These are phyloP conservation scores for Thielaviopsis populi DNA, from an alignment of 2,329 filamentous ascomycete genomes.

Conservation along the genomic window DNA sequence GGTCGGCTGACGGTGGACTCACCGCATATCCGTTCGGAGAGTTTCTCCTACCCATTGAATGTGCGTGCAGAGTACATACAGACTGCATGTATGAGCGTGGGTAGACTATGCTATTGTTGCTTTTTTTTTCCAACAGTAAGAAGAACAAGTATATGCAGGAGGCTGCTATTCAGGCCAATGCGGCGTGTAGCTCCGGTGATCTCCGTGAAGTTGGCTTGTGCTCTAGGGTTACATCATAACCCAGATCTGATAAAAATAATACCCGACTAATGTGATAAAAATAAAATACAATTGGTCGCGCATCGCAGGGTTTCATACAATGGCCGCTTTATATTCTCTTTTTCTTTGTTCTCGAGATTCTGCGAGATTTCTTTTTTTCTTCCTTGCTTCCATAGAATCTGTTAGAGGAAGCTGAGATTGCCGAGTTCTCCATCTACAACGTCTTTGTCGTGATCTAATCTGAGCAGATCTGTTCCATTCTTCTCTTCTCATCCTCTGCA, in stretches of 20 bases:
- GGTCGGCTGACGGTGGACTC: not conserved
- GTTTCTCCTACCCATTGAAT: too few relatives aligned
- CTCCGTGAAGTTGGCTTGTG: conserved; percentile 6
- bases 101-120: not conserved
- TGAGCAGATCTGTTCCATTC: not conserved
- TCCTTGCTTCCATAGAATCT: not conserved
- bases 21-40: too few relatives aligned
- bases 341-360: not conserved
- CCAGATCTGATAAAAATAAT: conserved; percentile 8
- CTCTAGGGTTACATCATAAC: not conserved
- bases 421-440: not conserved
- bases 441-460: not conserved
- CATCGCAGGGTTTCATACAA: not conserved
- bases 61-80: too few relatives aligned
- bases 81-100: too few relatives aligned
- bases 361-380: not conserved
- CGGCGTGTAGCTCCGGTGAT: not conserved
- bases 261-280: not conserved
- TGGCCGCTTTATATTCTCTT: not conserved
- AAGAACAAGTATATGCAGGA: not conserved
- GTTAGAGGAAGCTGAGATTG: not conserved
- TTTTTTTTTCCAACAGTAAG: not conserved
- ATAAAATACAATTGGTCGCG: not conserved
- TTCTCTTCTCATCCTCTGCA: not conserved
- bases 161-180: not conserved